A percentile compares a stretch with the other conserved stretches of the same genome.
Conservation (phyloP, 495 filamentous ascomycete species). For the Daldinia loculata region DNA sequence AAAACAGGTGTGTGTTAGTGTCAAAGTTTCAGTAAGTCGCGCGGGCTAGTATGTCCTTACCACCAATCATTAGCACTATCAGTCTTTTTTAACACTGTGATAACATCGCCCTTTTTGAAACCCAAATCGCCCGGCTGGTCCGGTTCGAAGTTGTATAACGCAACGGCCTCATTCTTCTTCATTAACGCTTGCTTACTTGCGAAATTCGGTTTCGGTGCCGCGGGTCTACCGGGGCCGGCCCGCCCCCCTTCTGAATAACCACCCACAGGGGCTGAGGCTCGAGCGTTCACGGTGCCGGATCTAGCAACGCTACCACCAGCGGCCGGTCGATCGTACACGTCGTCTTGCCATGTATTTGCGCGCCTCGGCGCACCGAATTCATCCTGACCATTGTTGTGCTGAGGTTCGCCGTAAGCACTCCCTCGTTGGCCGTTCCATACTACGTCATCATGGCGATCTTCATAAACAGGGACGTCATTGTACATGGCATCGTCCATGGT, state of each 20-base stretch:
- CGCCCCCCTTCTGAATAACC: conserved; percentile 49
- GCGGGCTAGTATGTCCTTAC: conserved; percentile 56
- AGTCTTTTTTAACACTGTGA: conserved; percentile 97
- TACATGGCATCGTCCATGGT: conserved; percentile 74
- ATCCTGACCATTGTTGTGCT: conserved; percentile 63
- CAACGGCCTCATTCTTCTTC: conserved; percentile 85
- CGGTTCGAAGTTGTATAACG: conserved; percentile 90
- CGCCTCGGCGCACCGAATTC: conserved; percentile 74
- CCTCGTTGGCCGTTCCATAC: conserved; percentile 90
- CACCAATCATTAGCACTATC: conserved; percentile 91
- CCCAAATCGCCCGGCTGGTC: conserved; percentile 92
- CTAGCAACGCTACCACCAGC: conserved; percentile 56
- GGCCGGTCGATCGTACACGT: conserved; percentile 78
- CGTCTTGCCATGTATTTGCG: conserved; percentile 87
- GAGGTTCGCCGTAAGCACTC: conserved; percentile 77
- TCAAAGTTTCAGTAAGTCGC: background rate
- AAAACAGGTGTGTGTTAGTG: conserved; percentile 31
- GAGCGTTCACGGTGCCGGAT: conserved; percentile 49
- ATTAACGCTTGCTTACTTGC: conserved; percentile 67
- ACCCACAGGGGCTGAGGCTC: conserved; percentile 50
- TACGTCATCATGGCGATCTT: conserved; percentile 84
- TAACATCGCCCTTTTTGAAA: conserved; percentile 97
- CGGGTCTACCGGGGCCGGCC: conserved; percentile 69
- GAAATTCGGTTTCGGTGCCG: conserved; percentile 89
- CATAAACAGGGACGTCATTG: conserved; percentile 94